Evolutionary conservation across 331 rosid genomes (phyloP).

Genomic region (Quercus tomentella): DNA sequence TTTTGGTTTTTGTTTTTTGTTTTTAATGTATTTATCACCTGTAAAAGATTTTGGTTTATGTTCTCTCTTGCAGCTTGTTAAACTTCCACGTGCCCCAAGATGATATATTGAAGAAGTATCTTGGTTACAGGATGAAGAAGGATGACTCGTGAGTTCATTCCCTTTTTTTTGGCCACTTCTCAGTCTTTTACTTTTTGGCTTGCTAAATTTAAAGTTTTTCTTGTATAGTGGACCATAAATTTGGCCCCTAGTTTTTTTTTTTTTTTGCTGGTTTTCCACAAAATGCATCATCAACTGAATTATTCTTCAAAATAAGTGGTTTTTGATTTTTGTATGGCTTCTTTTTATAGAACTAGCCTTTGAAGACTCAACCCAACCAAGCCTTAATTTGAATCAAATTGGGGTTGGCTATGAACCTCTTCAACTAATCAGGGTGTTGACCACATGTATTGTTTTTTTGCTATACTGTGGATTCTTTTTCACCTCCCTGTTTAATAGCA

Average conservation of each 20-base stretch:
- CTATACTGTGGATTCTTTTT: no score
- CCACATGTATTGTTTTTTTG: no score
- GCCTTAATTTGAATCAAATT: no score
- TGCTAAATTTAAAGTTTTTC: background rate
- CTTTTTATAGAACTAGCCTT: background rate
- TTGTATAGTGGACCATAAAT: background rate
- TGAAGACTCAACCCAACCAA: background rate
- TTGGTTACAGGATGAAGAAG: constrained; percentile 56
- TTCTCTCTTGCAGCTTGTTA: constrained; percentile 63
- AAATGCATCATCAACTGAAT: background rate
- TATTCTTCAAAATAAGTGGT: no score
- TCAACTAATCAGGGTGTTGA: no score
- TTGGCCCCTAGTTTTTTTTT: background rate
- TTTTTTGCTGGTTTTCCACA: background rate
- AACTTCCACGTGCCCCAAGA: constrained; percentile 84
- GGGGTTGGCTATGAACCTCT: no score
- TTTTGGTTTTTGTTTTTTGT: background rate
- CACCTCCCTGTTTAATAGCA: no score
- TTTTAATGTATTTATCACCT: background rate
- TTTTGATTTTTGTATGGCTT: background rate
- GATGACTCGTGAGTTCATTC: constrained; percentile 61
- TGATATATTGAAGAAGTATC: constrained; percentile 63
- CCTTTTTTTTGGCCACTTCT: constrained; percentile 7
- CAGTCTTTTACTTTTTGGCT: background rate
- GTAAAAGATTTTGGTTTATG: constrained; percentile 9